Evolutionary conservation across 2,329 filamentous ascomycete species (phyloP).

Genomic region (Neonectria faginata): DNA sequence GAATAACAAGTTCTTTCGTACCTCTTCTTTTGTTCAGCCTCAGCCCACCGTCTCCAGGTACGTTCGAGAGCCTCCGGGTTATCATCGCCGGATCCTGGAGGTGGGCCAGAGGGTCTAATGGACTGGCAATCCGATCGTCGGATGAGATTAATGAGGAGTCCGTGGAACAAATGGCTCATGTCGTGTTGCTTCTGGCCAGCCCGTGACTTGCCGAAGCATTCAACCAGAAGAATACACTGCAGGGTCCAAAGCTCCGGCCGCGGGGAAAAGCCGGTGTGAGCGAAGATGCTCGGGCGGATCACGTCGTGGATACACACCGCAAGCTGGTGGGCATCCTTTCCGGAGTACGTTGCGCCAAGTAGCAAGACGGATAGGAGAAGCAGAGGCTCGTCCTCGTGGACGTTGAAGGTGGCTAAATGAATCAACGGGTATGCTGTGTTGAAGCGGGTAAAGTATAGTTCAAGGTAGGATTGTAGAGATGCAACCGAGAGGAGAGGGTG

Average conservation of each 20-base stretch:
- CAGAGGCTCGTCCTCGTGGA: constrained; percentile 61
- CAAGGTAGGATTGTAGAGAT: constrained; percentile 66
- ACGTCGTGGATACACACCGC: constrained; percentile 72
- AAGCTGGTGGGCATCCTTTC: constrained; percentile 68
- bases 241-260: constrained; percentile 71
- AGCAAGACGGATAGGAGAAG: constrained; percentile 66
- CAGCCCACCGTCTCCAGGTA: constrained; percentile 65
- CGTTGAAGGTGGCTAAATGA: constrained; percentile 68
- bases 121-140: constrained; percentile 53
- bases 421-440: constrained; percentile 71
- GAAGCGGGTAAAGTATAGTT: constrained; percentile 71
- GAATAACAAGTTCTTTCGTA: constrained; percentile 34
- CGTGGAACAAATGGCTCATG: constrained; percentile 67
- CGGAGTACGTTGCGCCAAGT: constrained; percentile 71
- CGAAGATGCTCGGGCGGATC: constrained; percentile 69
- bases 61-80: constrained; percentile 55
- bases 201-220: constrained; percentile 73
- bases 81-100: constrained; percentile 41
- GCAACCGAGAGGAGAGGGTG: constrained; percentile 63
- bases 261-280: constrained; percentile 66
- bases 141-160: constrained; percentile 54
- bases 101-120: constrained; percentile 43
- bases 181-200: constrained; percentile 73
- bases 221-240: constrained; percentile 71
- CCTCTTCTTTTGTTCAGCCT: constrained; percentile 69